A percentile compares a stretch with the other conserved stretches of the same genome.
phyloP scores from a whole-genome alignment of 805 yeast genomes.

The Spathaspora sp. region DNA sequence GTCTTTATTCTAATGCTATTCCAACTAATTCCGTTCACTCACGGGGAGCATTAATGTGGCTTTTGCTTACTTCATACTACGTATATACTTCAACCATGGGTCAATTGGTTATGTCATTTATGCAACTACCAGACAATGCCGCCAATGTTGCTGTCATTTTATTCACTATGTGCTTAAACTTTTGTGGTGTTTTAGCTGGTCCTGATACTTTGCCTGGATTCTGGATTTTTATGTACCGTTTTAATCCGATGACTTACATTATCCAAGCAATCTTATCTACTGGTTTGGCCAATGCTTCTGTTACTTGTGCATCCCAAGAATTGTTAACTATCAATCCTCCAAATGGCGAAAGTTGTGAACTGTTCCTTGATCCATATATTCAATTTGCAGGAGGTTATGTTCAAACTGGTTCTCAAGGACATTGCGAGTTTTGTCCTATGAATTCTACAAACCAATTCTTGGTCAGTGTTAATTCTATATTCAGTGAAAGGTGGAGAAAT shows the following conservation, averaged over 20 bases:
- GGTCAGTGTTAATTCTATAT: slow-evolving; percentile 38
- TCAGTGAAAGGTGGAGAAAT: slow-evolving; percentile 61
- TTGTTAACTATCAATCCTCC: slow-evolving; percentile 8
- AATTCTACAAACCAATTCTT: slow-evolving; percentile 58
- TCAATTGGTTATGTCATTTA: slow-evolving; percentile 26
- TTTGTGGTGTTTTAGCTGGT: slow-evolving; percentile 34
- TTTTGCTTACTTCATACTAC: slow-evolving; percentile 21
- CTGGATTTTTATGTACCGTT: slow-evolving; percentile 76
- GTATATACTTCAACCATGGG: slow-evolving; percentile 26
- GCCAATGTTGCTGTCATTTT: slow-evolving; percentile 27
- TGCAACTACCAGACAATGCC: slow-evolving; percentile 29
- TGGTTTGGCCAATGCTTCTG: slow-evolving; percentile 28
- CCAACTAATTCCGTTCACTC: slow-evolving; percentile 34
- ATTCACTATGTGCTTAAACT: slow-evolving; percentile 31
- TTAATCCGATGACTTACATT: slow-evolving; percentile 64
- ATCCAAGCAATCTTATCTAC: slow-evolving; percentile 47
- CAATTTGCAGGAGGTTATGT: slow-evolving; percentile 43
- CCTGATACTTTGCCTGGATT: slow-evolving; percentile 28
- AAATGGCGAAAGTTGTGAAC: slow-evolving; percentile 17
- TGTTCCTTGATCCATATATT: slow-evolving; percentile 27
- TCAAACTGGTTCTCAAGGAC: slow-evolving; percentile 40
- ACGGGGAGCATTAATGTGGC: slow-evolving; percentile 39
- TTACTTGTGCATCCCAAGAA: slow-evolving; percentile 31
- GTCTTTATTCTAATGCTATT: slow-evolving; percentile 46
- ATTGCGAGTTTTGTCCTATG: slow-evolving; percentile 61